Evolutionary conservation across 495 filamentous ascomycete species (phyloP).

Genomic region (Cudoniella acicularis): DNA sequence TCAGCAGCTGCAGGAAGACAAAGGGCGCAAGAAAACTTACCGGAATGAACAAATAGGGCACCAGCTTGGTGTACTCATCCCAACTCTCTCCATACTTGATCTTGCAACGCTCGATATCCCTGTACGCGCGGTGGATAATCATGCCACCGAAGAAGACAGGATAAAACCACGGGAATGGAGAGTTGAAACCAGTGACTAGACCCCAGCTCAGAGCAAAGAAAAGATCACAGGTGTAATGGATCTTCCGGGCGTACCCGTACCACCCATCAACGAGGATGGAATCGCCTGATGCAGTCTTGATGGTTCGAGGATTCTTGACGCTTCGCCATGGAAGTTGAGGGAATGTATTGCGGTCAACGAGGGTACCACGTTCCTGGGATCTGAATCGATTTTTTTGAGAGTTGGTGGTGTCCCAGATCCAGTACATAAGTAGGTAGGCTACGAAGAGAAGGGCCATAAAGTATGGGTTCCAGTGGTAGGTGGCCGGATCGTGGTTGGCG

Average conservation of each 20-base stretch:
- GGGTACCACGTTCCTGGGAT: slow-evolving; percentile 70
- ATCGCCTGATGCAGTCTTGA: slow-evolving; percentile 73
- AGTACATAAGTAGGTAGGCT: slow-evolving; percentile 82
- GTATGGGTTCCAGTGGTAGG: slow-evolving; percentile 63
- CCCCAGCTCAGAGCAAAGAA: slow-evolving; percentile 68
- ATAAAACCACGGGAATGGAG: slow-evolving; percentile 97
- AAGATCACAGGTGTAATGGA: slow-evolving; percentile 90
- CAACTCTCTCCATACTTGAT: slow-evolving; percentile 91
- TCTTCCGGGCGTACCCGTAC: slow-evolving; percentile 91
- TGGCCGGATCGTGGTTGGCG: slow-evolving; percentile 78
- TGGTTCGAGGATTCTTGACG: slow-evolving; percentile 81
- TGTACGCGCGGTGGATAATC: slow-evolving; percentile 83
- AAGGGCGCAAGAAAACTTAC: slow-evolving; percentile 50
- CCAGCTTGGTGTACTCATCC: slow-evolving; percentile 80
- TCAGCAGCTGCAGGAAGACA: not conserved
- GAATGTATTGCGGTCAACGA: slow-evolving; percentile 74
- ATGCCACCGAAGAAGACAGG: slow-evolving; percentile 85
- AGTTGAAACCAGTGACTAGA: slow-evolving; percentile 57
- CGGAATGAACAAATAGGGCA: slow-evolving; percentile 95
- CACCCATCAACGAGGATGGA: slow-evolving; percentile 85
- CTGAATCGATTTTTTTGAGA: slow-evolving; percentile 96
- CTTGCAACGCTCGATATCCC: slow-evolving; percentile 81
- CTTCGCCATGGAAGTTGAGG: slow-evolving; percentile 92
- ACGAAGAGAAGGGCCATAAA: slow-evolving; percentile 63
- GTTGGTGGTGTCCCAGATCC: slow-evolving; percentile 88